Percentiles rank a stretch among this genome's conserved stretches.
These are phyloP conservation scores for Neonectria hederae DNA, from an alignment of 2,329 filamentous ascomycete genomes.

Conservation along the genomic window DNA sequence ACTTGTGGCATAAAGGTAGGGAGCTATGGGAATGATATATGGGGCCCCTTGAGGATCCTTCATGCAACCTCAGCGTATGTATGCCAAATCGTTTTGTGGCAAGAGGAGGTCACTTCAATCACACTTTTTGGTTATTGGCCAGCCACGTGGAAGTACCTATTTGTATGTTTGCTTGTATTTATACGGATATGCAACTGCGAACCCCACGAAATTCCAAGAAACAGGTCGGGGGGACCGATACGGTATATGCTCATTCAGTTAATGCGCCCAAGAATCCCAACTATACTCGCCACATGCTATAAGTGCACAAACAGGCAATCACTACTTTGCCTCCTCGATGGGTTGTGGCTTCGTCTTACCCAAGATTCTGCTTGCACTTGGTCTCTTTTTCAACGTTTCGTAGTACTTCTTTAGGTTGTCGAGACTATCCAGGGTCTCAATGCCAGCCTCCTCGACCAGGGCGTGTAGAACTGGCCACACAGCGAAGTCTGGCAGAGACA, in stretches of 20 bases:
- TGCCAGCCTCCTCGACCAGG: conserved; percentile 50
- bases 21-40: conserved; percentile 1
- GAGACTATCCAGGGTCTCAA: conserved; percentile 44
- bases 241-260: not conserved
- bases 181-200: not conserved
- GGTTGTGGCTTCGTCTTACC: conserved; percentile 11
- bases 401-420: conserved; percentile 52
- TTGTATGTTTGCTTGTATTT: not conserved
- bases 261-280: not conserved
- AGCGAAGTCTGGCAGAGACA: conserved; percentile 64
- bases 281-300: not conserved
- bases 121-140: not conserved
- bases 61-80: not conserved
- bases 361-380: conserved; percentile 38
- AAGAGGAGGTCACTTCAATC: not conserved
- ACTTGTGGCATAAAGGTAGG: not conserved
- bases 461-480: conserved; percentile 65
- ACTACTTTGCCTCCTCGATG: not conserved
- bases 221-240: not conserved
- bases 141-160: not conserved
- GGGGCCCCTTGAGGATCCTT: not conserved
- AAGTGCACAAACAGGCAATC: not conserved
- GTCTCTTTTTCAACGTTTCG: conserved; percentile 36
- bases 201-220: not conserved
- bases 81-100: not conserved